Base-by-base conservation (phyloP, 1,139 yeast species). In the Scheffersomyces segobiensis region DNA sequence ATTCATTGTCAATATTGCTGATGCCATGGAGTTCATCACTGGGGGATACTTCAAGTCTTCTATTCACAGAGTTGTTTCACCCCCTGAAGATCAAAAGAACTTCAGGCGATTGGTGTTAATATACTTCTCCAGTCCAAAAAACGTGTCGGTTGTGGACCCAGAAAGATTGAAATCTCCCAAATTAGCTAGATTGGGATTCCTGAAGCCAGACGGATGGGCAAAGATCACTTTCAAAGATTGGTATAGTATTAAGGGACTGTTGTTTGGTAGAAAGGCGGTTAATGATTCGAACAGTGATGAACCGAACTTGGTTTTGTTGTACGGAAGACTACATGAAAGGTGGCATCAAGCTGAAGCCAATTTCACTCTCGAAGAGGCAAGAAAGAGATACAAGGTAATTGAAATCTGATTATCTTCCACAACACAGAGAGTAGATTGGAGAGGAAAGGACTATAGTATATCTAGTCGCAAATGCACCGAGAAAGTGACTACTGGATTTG, bases 41-140 rank as follows among this genome's bases (percentile, higher is more conserved):
- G 71, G 69, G 2, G 71, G 73, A 4, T 70, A 64, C 54, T 69
- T 70, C 63, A 70, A 70, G 59, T 62, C 65, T 49, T 65, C 71
- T 1, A 67, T 69, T 47, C 73, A 70, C 59, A 59, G 73, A 52
- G 73, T 70, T 14, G 66, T 69, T 7, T 54, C 70, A 5, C 73
- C 73, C 3, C 73, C 73, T 3, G 61, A 61, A 12, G 73, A 70
- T 56, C 73, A 70, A 54, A 62, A 58, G 24, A 61, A 59, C 1
- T 62, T 50, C 54, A 66, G 62, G 21, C 56, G 73, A 47, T 60
- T 70, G 54, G 73, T 67, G n/a, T 57, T 70, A 6, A 68, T 70
- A 17, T 70, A 70, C 59, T 70, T 70, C 56, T 64, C 66, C n/a
- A 57, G 61, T 32, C 73, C 62, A 12, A 60, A 56, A 50, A 52